phyloP scores from a whole-genome alignment of 2,329 filamentous ascomycete genomes.

The Ophiostoma sp. region DNA sequence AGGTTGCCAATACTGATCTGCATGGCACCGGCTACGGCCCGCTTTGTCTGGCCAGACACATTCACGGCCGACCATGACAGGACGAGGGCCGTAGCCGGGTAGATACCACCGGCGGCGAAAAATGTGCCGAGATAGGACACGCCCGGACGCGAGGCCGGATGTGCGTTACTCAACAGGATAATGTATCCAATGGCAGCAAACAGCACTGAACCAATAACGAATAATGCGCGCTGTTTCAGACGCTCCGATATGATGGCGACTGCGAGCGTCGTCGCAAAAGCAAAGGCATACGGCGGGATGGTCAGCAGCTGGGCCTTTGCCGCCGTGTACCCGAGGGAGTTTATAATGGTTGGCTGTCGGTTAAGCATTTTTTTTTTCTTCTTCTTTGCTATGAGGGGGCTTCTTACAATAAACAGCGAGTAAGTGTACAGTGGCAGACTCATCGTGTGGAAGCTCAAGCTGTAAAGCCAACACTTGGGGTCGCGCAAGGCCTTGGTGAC shows the following conservation, averaged over 20 bases:
- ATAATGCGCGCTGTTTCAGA: conserved; percentile 1
- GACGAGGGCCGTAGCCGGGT: neutral
- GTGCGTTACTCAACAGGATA: neutral
- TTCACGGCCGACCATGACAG: neutral
- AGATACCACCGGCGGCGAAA: neutral
- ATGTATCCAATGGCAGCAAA: neutral
- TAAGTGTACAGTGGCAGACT: neutral
- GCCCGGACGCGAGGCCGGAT: neutral
- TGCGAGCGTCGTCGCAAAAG: neutral
- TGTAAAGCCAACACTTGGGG: neutral
- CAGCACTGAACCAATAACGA: neutral
- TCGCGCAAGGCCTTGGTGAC: neutral
- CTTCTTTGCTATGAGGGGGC: neutral
- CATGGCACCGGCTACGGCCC: neutral
- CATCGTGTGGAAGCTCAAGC: neutral
- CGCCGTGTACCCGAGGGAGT: neutral
- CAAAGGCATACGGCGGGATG: neutral
- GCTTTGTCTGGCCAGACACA: neutral
- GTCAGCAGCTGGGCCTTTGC: conserved; percentile 2
- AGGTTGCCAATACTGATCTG: neutral
- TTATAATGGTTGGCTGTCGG: neutral
- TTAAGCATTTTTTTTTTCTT: neutral
- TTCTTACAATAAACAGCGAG: neutral
- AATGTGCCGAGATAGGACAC: neutral
- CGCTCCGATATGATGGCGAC: neutral